These are phyloP conservation scores for Persicaria maculosa DNA, from an alignment of 148 eudicot species.

Conservation along the genomic window DNA sequence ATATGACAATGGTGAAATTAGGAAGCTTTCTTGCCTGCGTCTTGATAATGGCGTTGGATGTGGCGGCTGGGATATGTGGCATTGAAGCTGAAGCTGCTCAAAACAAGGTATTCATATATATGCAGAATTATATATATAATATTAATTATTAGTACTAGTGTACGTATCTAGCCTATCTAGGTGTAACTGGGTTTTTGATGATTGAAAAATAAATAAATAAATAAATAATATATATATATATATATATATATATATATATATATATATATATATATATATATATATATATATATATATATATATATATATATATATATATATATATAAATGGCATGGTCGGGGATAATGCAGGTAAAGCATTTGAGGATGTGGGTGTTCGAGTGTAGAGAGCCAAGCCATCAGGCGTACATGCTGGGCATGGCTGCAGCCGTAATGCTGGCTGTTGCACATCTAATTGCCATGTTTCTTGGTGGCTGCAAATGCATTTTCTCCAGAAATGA, in stretches of 20 bases:
- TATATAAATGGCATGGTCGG: no score
- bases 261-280: no score
- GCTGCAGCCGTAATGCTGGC: slow-evolving; percentile 48
- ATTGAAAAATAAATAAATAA: no score
- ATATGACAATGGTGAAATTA: slow-evolving; percentile 30
- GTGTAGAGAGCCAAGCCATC: slow-evolving; percentile 71
- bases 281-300: no score
- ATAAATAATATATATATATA: no score
- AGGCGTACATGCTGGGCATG: slow-evolving; percentile 55
- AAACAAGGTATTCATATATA: slow-evolving; percentile 41
- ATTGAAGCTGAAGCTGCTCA: slow-evolving; percentile 79
- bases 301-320: no score
- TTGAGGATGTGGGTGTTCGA: slow-evolving; percentile 73
- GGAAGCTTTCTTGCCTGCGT: slow-evolving; percentile 50
- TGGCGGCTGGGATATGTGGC: slow-evolving; percentile 71
- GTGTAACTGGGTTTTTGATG: not conserved
- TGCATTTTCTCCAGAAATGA: slow-evolving; percentile 39
- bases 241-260: no score
- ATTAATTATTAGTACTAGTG: no score
- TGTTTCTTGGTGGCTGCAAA: slow-evolving; percentile 56
- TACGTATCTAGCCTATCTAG: no score
- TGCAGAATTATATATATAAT: not conserved
- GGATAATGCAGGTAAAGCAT: slow-evolving; percentile 46
- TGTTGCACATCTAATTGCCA: slow-evolving; percentile 59
- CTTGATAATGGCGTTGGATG: slow-evolving; percentile 46